Evolutionary conservation across 2,329 filamentous ascomycete genomes (phyloP), one percentile per base, ranked within the genome.

Genomic region (Colletotrichum sojae): DNA sequence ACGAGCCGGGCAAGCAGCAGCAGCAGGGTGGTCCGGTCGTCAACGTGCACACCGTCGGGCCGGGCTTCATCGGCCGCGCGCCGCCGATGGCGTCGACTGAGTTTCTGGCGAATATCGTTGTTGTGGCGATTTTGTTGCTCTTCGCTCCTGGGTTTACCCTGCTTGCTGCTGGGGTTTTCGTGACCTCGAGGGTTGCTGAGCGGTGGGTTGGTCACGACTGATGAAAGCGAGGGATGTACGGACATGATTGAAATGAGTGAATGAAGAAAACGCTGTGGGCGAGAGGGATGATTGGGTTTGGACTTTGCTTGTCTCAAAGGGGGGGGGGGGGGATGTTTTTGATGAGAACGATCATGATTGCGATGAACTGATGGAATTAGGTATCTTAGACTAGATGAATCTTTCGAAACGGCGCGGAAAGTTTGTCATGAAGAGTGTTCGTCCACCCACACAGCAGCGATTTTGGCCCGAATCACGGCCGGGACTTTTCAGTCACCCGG

Each of bases 61-160:
- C 62, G 6, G 67, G 67, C 2, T 66, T 69, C 16, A 53, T 56
- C 5, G 67, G 67, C 3, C 45, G 67, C n/a, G 62, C 67, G 8
- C 67, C 67, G 13, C 62, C 67, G 12, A 18, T 69, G 15, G 43
- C 43, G 2, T 66, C 67, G 18, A 66, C 67, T 2, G 67, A 69
- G 45, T 67, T 69, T 16, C 45, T 69, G 6, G 67, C 67, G 22
- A 69, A 69, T 1, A 39, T 66, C 4, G 45, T 56, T 2, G 51
- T 69, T 1, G 67, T 69, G 20, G 67, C 62, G 2, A 67, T 69
- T n/a, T 25, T 69, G 10, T 13, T 69, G 25, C 12, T 69, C 18
- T 69, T 69, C 20, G 67, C 67, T 20, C 67, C 67, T 12, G 67
- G 67, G 2, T 69, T 69, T 9, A 69, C 67, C 8, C 43, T 69